Conservation (phyloP, 306 rosid species). For the Castanospermum australe region DNA sequence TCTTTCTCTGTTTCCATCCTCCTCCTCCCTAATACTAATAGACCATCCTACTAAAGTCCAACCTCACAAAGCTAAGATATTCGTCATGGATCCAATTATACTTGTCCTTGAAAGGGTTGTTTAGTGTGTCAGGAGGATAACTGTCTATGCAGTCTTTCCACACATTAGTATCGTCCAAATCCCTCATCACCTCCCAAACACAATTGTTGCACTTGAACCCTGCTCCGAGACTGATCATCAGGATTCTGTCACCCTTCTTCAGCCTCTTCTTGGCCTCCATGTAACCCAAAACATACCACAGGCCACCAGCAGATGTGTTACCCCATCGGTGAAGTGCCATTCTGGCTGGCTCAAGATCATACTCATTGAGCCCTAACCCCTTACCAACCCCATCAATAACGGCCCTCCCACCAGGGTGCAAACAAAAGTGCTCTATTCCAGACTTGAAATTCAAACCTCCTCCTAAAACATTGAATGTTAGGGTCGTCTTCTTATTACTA, state of each 20-base stretch:
- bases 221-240: slow-evolving; percentile 64
- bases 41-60: not conserved
- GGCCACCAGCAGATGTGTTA: slow-evolving; percentile 56
- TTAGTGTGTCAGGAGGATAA: slow-evolving; percentile 33
- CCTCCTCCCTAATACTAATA: too few relatives aligned
- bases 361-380: slow-evolving; percentile 37
- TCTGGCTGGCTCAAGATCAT: slow-evolving; percentile 54
- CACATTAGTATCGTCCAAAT: slow-evolving; percentile 44
- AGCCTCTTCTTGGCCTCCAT: slow-evolving; percentile 66
- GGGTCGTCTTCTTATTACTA: too few relatives aligned
- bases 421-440: slow-evolving; percentile 50
- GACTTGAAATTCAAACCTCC: slow-evolving; percentile 35
- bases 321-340: slow-evolving; percentile 59
- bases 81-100: slow-evolving; percentile 53
- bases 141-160: slow-evolving; percentile 45
- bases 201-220: slow-evolving; percentile 57
- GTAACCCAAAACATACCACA: slow-evolving; percentile 61
- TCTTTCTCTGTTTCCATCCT: too few relatives aligned
- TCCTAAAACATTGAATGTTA: not conserved
- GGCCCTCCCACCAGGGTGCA: slow-evolving; percentile 50
- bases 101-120: slow-evolving; percentile 45
- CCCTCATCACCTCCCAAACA: slow-evolving; percentile 55
- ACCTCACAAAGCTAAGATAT: slow-evolving; percentile 38
- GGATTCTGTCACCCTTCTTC: slow-evolving; percentile 36
- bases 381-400: slow-evolving; percentile 48